Percentiles rank a stretch among this genome's conserved stretches.
Evolutionary conservation across 805 yeast species (phyloP).

Genomic region (Wickerhamomyces pijperi): DNA sequence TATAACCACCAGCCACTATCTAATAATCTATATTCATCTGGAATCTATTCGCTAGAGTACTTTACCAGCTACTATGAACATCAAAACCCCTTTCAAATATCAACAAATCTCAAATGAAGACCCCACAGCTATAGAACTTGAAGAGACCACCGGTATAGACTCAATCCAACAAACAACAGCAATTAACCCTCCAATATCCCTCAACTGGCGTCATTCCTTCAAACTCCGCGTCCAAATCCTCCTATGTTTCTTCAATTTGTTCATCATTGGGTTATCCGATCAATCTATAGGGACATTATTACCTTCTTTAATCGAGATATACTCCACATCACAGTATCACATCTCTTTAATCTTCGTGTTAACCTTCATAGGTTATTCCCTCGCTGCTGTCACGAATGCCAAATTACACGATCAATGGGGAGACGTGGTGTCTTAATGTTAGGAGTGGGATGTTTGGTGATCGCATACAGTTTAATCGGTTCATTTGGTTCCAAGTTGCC

Average conservation of each 20-base stretch:
- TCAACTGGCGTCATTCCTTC: conserved; percentile 20
- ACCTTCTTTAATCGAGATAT: conserved; percentile 37
- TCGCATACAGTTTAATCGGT: conserved; percentile 20
- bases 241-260: conserved; percentile 27
- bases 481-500: conserved; percentile 27
- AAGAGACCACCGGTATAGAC: too few relatives aligned
- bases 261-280: conserved; percentile 44
- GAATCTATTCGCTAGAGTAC: too few relatives aligned
- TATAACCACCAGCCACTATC: too few relatives aligned
- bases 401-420: conserved; percentile 32
- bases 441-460: conserved; percentile 24
- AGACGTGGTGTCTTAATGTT: conserved; percentile 31
- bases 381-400: conserved; percentile 39
- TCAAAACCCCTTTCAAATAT: too few relatives aligned
- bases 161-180: too few relatives aligned
- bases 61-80: too few relatives aligned
- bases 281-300: conserved; percentile 51
- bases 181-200: too few relatives aligned
- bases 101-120: too few relatives aligned
- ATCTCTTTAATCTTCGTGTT: conserved; percentile 40
- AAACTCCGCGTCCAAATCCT: conserved; percentile 33
- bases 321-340: conserved; percentile 34
- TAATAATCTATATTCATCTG: too few relatives aligned
- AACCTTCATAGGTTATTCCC: conserved; percentile 43
- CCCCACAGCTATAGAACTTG: too few relatives aligned